Evolutionary conservation across 495 filamentous ascomycete genomes (phyloP).

Genomic region (Penicillium herquei): DNA sequence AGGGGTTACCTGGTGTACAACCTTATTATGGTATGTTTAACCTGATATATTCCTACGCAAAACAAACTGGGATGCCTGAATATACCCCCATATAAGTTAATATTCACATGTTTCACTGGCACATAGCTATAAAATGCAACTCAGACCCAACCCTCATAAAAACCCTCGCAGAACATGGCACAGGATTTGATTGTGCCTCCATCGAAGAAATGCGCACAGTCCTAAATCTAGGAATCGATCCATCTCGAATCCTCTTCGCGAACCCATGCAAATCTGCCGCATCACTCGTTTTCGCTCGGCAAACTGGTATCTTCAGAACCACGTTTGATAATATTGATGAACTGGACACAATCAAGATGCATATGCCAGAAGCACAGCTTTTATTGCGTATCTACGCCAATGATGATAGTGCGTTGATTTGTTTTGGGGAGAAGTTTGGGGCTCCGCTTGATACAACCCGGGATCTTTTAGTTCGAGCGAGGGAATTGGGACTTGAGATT

Average conservation of each 20-base stretch:
- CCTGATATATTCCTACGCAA: neutral
- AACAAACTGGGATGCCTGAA: neutral
- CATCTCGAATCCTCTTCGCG: constrained; percentile 32
- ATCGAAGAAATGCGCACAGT: constrained; percentile 26
- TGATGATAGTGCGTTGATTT: constrained; percentile 22
- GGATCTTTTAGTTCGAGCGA: constrained; percentile 19
- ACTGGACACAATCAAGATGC: constrained; percentile 26
- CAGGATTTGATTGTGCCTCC: constrained; percentile 37
- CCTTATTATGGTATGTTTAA: constrained; percentile 23
- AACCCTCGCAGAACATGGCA: constrained; percentile 23
- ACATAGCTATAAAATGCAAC: constrained; percentile 39
- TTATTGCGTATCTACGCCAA: constrained; percentile 31
- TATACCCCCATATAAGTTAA: neutral
- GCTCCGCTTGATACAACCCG: constrained; percentile 19
- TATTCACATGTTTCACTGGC: neutral
- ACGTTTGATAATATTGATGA: constrained; percentile 40
- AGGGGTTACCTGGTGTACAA: constrained; percentile 12
- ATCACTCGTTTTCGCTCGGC: constrained; percentile 19
- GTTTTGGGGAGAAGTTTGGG: constrained; percentile 32
- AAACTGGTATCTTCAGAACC: constrained; percentile 20
- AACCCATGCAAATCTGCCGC: constrained; percentile 31
- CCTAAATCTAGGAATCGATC: constrained; percentile 27
- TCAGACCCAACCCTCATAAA: constrained; percentile 25
- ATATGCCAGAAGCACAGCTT: constrained; percentile 25
- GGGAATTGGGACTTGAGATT: constrained; percentile 27